These are phyloP conservation scores for Coemansia sp. DNA, from an alignment of 192 early-diverging fungal species.

Conservation along the genomic window DNA sequence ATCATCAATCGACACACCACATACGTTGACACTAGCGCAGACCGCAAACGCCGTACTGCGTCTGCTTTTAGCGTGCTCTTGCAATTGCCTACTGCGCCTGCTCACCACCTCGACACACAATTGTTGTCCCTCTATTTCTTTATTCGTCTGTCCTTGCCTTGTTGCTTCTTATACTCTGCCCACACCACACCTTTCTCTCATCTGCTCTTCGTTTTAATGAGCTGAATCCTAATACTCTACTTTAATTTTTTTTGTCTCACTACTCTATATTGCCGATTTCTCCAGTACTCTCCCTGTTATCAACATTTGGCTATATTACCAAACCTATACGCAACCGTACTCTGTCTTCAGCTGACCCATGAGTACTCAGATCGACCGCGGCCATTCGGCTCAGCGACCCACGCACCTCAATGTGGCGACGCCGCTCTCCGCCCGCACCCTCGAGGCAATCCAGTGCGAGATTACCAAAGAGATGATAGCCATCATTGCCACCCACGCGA, in stretches of 20 bases:
- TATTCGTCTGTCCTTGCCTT: background rate
- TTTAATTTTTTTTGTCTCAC: background rate
- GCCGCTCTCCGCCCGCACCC: slow-evolving; percentile 38
- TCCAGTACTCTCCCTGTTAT: background rate
- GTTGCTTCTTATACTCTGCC: slow-evolving; percentile 9
- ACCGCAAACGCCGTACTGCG: slow-evolving; percentile 13
- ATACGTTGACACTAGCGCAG: background rate
- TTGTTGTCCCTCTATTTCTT: slow-evolving; percentile 11
- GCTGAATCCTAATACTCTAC: slow-evolving; percentile 3
- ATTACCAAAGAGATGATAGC: slow-evolving; percentile 58
- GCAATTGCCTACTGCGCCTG: slow-evolving; percentile 11
- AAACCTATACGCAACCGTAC: background rate
- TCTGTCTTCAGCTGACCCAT: slow-evolving; percentile 1
- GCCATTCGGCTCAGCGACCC: slow-evolving; percentile 20
- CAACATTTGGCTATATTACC: background rate
- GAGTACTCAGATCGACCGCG: slow-evolving; percentile 31
- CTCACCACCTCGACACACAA: slow-evolving; percentile 12
- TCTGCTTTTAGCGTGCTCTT: background rate
- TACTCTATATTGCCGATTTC: slow-evolving; percentile 12
- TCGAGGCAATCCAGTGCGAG: slow-evolving; percentile 51
- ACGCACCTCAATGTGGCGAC: slow-evolving; percentile 49
- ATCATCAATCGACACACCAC: slow-evolving; percentile 7
- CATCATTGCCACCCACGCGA: slow-evolving; percentile 59
- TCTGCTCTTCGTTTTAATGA: background rate
- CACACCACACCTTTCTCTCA: background rate